Percentiles rank a stretch among this genome's conserved stretches.
These are phyloP conservation scores for Taphrina confusa DNA, from an alignment of 1,139 yeast genomes.

Conservation along the genomic window DNA sequence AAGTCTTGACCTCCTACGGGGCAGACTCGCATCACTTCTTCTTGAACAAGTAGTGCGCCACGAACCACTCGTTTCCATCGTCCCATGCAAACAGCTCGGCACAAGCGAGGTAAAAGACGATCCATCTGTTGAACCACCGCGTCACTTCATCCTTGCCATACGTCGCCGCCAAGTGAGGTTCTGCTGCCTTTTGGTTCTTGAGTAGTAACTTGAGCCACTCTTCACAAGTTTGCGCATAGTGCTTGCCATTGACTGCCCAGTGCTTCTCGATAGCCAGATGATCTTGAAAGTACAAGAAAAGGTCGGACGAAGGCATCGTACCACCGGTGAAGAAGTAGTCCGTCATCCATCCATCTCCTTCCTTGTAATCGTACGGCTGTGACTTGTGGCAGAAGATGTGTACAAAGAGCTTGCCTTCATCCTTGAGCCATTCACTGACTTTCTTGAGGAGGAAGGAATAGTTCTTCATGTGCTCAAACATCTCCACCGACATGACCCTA, in stretches of 20 bases:
- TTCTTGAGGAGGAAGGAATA: conserved; percentile 29
- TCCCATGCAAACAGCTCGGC: conserved; percentile 35
- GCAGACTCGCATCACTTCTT: conserved; percentile 21
- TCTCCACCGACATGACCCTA: conserved; percentile 35
- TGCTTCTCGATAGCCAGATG: conserved; percentile 32
- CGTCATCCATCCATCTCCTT: conserved; percentile 35
- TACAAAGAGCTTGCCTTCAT: conserved; percentile 33
- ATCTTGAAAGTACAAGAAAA: conserved; percentile 33
- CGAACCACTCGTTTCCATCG: conserved; percentile 35
- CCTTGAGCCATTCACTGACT: conserved; percentile 32
- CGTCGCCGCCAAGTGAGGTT: conserved; percentile 24
- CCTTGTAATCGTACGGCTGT: conserved; percentile 34
- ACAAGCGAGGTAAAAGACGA: conserved; percentile 35
- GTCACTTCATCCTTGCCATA: conserved; percentile 33
- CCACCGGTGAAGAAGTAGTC: conserved; percentile 36
- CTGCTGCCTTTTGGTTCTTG: conserved; percentile 29
- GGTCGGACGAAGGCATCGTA: conserved; percentile 34
- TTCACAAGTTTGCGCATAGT: conserved; percentile 34
- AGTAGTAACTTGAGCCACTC: conserved; percentile 33
- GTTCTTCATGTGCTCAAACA: conserved; percentile 36
- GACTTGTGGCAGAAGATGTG: conserved; percentile 35
- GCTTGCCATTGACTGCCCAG: conserved; percentile 35
- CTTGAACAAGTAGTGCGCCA: conserved; percentile 32
- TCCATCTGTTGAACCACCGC: conserved; percentile 34
- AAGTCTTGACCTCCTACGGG: too few relatives aligned